Base-by-base conservation (phyloP, 2,329 filamentous ascomycete genomes). In the Colletotrichum sp. region DNA sequence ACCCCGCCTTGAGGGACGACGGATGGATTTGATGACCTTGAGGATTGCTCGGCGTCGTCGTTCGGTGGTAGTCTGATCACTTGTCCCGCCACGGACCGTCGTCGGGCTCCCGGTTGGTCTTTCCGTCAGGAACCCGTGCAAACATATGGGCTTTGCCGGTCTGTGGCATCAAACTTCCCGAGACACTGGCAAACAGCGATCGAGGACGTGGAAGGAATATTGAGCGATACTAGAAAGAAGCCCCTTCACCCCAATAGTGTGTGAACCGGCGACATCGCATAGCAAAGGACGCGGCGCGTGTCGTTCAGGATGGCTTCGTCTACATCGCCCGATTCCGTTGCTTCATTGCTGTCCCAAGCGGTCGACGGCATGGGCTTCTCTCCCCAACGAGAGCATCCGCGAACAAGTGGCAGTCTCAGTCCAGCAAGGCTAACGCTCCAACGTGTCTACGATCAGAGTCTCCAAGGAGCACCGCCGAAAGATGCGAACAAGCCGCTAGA, bases 401-500 rank as follows among this genome's bases (percentile, higher is more conserved):
- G 34, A 80, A 85, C 34, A 34, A 75, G 78, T 72, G 85, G 84
- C 75, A 83, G 85, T 80, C 84, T 87, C 75, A 92, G 89, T 87
- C 88, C 88, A 85, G 91, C 91, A 77, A 87, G 88, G 86, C 90
- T 92, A 89, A 93, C 89, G 84, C 90, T 93, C 81, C 88, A 90
- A 87, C 90, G 89, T 88, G 85, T 93, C 78, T 88, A 90, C 81
- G 87, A 91, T 85, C 92, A 93, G 92, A 91, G 91, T 80, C 87
- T 87, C 76, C 85, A 88, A 80, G 88, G 86, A 82, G 84, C 88
- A 61, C 87, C 89, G 69, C 88, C 86, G 77, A 85, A 85, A 70
- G 86, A 91, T 85, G 87, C 84, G 63, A 80, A 82, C 59, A 89
- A 88, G 77, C 83, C 85, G 65, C 83, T 84, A 19, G 88, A 89